Evolutionary conservation across 345 rosid species (phyloP).

Genomic region (Ceriops zippeliana): DNA sequence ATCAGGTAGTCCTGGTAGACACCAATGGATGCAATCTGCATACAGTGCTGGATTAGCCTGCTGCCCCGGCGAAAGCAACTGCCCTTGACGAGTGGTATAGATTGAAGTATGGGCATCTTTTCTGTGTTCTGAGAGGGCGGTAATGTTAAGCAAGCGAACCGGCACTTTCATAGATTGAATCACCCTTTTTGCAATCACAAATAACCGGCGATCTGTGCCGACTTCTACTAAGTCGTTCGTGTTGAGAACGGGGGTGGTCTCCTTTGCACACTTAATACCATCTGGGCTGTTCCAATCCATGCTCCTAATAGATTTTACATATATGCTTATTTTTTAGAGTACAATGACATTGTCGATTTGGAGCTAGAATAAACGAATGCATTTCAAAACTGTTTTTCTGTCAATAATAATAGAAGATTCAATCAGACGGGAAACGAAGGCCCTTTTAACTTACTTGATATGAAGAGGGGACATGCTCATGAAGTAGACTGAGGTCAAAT

Average conservation of each 20-base stretch:
- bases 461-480: constrained; percentile 31
- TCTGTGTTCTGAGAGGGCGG: constrained; percentile 25
- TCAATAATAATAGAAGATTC: too few relatives aligned
- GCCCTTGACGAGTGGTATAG: constrained; percentile 20
- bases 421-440: not conserved
- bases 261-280: constrained; percentile 22
- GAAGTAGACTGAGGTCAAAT: constrained; percentile 20
- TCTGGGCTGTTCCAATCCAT: constrained; percentile 23
- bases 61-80: constrained; percentile 21
- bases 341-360: not conserved
- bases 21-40: constrained; percentile 34
- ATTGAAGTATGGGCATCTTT: constrained; percentile 29
- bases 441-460: constrained; percentile 17
- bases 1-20: constrained; percentile 27
- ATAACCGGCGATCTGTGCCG: constrained; percentile 22
- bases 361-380: not conserved
- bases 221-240: constrained; percentile 11
- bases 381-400: not conserved
- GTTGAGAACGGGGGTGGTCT: constrained; percentile 14
- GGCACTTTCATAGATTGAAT: constrained; percentile 15
- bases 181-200: not conserved
- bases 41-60: constrained; percentile 16
- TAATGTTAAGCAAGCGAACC: constrained; percentile 19
- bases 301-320: constrained; percentile 13
- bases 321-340: not conserved